Evolutionary conservation across 495 filamentous ascomycete species (phyloP).

Genomic region (Penicillium robsamsonii): DNA sequence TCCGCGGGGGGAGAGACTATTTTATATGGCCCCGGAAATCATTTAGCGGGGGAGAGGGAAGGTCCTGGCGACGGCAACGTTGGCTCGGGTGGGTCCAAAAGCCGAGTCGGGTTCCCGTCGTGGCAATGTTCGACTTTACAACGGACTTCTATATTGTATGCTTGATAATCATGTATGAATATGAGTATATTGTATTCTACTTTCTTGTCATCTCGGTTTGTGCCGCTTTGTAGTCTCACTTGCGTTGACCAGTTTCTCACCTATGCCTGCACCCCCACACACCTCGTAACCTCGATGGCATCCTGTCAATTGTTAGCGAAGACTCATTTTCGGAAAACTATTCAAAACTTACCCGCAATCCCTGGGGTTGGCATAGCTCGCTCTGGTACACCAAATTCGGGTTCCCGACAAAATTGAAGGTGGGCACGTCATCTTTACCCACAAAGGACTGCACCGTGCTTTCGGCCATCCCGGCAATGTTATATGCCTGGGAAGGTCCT

Average conservation of each 20-base stretch:
- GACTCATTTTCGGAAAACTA: no score
- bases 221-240: not conserved
- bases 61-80: slow-evolving; percentile 42
- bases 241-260: not conserved
- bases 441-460: slow-evolving; percentile 30
- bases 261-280: slow-evolving; percentile 47
- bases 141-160: not conserved
- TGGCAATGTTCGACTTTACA: slow-evolving; percentile 1
- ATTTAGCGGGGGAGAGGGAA: slow-evolving; percentile 32
- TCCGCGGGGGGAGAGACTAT: not conserved
- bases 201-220: not conserved
- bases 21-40: slow-evolving; percentile 26
- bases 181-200: not conserved
- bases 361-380: slow-evolving; percentile 58
- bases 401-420: slow-evolving; percentile 56
- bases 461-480: slow-evolving; percentile 31
- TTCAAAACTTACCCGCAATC: slow-evolving; percentile 27
- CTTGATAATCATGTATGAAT: not conserved
- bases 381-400: slow-evolving; percentile 70
- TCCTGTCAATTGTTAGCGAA: slow-evolving; percentile 49
- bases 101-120: slow-evolving; percentile 3
- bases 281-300: slow-evolving; percentile 69
- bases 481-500: slow-evolving; percentile 29
- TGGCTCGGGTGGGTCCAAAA: slow-evolving; percentile 25
- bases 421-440: slow-evolving; percentile 40